Percentiles rank a stretch among this genome's conserved stretches.
These are phyloP conservation scores for Flaveria ramosissima DNA, from an alignment of 129 eudicot species.

Conservation along the genomic window DNA sequence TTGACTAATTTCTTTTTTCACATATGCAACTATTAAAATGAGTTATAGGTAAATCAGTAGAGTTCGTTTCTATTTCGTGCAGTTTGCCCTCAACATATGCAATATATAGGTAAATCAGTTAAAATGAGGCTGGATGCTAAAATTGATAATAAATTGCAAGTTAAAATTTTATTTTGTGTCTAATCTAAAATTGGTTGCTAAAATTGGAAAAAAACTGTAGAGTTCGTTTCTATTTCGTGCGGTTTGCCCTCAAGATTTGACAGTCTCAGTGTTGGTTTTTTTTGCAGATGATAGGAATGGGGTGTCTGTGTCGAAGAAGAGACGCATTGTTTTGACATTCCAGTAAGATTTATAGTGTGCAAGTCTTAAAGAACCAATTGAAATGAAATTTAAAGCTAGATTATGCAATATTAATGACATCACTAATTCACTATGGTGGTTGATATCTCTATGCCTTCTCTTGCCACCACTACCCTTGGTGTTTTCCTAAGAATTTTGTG, in stretches of 20 bases:
- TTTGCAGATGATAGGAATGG: constrained; percentile 35
- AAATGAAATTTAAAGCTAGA: constrained; percentile 8
- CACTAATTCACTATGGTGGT: constrained; percentile 10
- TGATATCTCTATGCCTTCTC: background rate
- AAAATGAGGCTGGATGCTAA: background rate
- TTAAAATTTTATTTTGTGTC: background rate
- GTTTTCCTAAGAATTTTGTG: background rate
- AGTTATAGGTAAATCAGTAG: too few relatives aligned
- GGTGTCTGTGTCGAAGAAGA: constrained; percentile 24
- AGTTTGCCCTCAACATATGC: too few relatives aligned
- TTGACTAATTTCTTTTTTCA: background rate
- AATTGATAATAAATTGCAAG: background rate
- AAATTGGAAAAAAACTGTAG: background rate
- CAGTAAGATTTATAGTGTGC: constrained; percentile 24
- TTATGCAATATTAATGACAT: constrained; percentile 19
- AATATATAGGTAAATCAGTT: background rate
- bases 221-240: background rate
- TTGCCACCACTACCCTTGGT: constrained; percentile 3
- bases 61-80: too few relatives aligned
- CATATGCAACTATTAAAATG: background rate
- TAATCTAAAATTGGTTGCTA: background rate
- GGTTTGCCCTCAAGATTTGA: background rate
- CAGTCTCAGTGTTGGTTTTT: background rate
- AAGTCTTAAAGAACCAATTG: background rate
- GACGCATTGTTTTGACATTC: constrained; percentile 21